Conservation (phyloP, 2,329 filamentous ascomycete species). For the Pseudogymnoascus sp. region DNA sequence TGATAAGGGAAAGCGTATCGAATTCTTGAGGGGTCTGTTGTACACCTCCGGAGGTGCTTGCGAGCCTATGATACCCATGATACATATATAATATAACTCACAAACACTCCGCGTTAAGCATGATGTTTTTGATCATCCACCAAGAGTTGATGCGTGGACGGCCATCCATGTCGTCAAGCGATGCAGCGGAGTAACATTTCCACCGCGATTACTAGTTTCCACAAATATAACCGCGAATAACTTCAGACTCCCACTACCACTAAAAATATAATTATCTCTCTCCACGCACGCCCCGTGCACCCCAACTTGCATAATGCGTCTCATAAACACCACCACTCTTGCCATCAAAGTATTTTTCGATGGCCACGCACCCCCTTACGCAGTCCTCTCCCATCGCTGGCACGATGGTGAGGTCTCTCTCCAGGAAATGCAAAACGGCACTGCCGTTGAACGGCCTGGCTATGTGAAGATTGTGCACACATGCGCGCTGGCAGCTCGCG, state of each 20-base stretch:
- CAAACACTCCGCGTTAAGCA: not conserved
- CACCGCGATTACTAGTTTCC: slow-evolving; percentile 3
- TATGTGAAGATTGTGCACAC: slow-evolving; percentile 11
- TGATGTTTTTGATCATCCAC: not conserved
- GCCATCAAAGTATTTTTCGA: slow-evolving; percentile 13
- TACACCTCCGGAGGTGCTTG: not conserved
- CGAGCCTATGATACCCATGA: not conserved
- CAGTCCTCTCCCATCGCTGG: slow-evolving; percentile 30
- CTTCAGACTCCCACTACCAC: not conserved
- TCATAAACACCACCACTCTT: slow-evolving; percentile 12
- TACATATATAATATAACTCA: not conserved
- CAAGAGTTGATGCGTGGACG: not conserved
- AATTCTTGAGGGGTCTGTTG: not conserved
- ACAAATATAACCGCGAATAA: not conserved
- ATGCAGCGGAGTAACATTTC: not conserved
- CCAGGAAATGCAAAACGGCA: slow-evolving; percentile 19
- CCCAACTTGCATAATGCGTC: slow-evolving; percentile 9
- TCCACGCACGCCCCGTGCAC: not conserved
- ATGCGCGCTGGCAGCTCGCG: slow-evolving; percentile 10
- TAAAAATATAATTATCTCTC: not conserved
- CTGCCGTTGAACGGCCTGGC: slow-evolving; percentile 16
- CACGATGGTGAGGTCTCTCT: slow-evolving; percentile 25
- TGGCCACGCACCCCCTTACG: slow-evolving; percentile 22
- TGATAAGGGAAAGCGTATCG: not conserved
- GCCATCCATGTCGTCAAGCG: not conserved